phyloP scores from a whole-genome alignment of 768 basidiomycete species.

The Auricularia sp. region DNA sequence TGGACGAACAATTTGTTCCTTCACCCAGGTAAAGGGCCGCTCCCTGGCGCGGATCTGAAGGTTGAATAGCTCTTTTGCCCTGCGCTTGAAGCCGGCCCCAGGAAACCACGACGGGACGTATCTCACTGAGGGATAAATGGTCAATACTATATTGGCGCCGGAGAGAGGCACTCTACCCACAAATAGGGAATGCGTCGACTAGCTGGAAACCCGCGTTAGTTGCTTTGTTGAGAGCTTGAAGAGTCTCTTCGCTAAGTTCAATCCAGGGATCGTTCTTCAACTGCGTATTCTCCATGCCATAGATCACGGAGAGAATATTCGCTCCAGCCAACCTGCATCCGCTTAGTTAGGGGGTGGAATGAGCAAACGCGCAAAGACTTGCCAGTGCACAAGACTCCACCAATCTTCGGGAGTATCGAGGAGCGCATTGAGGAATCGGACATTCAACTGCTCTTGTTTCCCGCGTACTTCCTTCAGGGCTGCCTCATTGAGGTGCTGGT shows the following conservation, averaged over 20 bases:
- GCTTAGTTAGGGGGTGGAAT: neutral
- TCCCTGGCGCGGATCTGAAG: neutral
- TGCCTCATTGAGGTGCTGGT: slow-evolving; percentile 26
- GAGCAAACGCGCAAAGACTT: neutral
- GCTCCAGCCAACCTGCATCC: slow-evolving; percentile 23
- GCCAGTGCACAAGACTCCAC: slow-evolving; percentile 28
- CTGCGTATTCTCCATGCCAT: slow-evolving; percentile 26
- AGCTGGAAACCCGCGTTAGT: slow-evolving; percentile 19
- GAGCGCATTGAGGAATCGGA: slow-evolving; percentile 28
- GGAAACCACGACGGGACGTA: slow-evolving; percentile 16
- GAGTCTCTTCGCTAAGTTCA: slow-evolving; percentile 28
- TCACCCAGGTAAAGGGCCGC: neutral
- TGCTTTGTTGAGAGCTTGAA: slow-evolving; percentile 25
- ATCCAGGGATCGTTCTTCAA: slow-evolving; percentile 31
- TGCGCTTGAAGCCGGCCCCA: slow-evolving; percentile 10
- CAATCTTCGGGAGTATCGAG: slow-evolving; percentile 28
- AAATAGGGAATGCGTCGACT: slow-evolving; percentile 9
- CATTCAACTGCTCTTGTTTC: slow-evolving; percentile 26
- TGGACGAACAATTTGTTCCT: slow-evolving; percentile 22
- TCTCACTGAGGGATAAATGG: slow-evolving; percentile 1
- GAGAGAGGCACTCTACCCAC: slow-evolving; percentile 3
- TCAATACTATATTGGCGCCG: neutral
- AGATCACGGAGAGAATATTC: slow-evolving; percentile 31
- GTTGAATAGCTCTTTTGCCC: neutral
- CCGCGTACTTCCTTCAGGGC: slow-evolving; percentile 19